Conservation (phyloP, 768 basidiomycete species). For the Panellus pusillus region DNA sequence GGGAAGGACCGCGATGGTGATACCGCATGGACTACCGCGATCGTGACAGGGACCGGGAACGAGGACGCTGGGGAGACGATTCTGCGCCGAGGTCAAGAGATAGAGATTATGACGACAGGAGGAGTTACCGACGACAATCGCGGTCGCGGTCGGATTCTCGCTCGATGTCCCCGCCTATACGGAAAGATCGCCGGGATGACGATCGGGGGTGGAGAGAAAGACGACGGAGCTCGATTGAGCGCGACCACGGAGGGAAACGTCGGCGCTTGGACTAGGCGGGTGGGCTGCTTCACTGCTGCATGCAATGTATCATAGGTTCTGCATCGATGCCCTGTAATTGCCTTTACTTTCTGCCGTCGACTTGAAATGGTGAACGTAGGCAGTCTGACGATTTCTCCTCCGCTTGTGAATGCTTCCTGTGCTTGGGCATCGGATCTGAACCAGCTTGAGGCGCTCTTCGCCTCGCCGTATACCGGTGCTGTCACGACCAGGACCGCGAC, state of each 20-base stretch:
- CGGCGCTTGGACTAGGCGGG: constrained; percentile 53
- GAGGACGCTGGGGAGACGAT: constrained; percentile 23
- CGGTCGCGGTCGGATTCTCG: constrained; percentile 30
- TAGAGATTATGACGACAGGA: constrained; percentile 24
- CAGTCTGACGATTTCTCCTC: constrained; percentile 55
- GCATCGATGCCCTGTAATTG: too few species aligned
- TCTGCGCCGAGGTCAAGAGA: constrained; percentile 28
- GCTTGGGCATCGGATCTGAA: constrained; percentile 74
- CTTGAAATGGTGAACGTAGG: constrained; percentile 56
- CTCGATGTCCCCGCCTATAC: constrained; percentile 32
- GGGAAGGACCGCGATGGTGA: constrained; percentile 22
- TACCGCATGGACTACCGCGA: constrained; percentile 22
- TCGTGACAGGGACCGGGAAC: constrained; percentile 21
- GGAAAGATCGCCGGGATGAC: constrained; percentile 23
- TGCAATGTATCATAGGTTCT: not conserved
- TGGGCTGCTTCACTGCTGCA: constrained; percentile 9
- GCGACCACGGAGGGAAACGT: constrained; percentile 50
- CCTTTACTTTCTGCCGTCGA: too few species aligned
- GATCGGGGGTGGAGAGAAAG: constrained; percentile 25
- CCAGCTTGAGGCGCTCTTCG: constrained; percentile 67
- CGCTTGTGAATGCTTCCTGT: constrained; percentile 77
- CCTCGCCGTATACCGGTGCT: constrained; percentile 69
- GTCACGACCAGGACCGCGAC: constrained; percentile 82
- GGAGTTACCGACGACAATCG: constrained; percentile 27
- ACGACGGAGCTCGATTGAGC: constrained; percentile 34